Evolutionary conservation across 164 flowering plant genomes (phyloP).

Genomic region (Umbellularia californica): DNA sequence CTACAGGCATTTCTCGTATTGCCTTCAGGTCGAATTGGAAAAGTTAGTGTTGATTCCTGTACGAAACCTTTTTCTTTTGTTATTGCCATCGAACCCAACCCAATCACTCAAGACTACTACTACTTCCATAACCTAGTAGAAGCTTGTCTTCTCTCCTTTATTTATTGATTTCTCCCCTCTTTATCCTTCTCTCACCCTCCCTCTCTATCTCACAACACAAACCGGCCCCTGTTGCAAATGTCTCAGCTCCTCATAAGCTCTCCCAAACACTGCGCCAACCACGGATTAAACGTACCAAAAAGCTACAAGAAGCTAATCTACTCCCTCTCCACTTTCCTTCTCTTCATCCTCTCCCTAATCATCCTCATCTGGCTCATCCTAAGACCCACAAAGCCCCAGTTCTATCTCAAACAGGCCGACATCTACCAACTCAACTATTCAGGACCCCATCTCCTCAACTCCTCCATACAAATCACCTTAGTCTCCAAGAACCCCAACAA

Average conservation of each 20-base stretch:
- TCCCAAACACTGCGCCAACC: constrained; percentile 28
- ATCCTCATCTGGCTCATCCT: constrained; percentile 25
- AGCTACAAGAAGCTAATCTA: constrained; percentile 21
- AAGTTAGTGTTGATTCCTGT: no score
- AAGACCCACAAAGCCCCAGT: constrained; percentile 30
- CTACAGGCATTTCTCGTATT: not conserved
- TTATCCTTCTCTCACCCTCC: not conserved
- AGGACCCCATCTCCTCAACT: constrained; percentile 24
- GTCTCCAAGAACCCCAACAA: constrained; percentile 29
- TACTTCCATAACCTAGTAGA: not conserved
- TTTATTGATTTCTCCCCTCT: not conserved
- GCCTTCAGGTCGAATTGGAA: not conserved
- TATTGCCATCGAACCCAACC: not conserved
- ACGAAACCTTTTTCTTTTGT: not conserved
- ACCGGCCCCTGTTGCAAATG: constrained; percentile 14
- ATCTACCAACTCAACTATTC: constrained; percentile 29
- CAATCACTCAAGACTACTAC: no score
- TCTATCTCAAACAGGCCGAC: constrained; percentile 23
- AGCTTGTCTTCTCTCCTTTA: not conserved
- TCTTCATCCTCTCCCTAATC: constrained; percentile 14
- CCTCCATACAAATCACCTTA: constrained; percentile 29
- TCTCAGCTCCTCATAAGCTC: constrained; percentile 18
- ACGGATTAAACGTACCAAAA: constrained; percentile 18
- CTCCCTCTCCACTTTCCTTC: constrained; percentile 18
- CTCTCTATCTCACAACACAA: not conserved